These are phyloP conservation scores for Alloteropsis semialata DNA, from an alignment of 176 grass and related monocot genomes.

Conservation along the genomic window DNA sequence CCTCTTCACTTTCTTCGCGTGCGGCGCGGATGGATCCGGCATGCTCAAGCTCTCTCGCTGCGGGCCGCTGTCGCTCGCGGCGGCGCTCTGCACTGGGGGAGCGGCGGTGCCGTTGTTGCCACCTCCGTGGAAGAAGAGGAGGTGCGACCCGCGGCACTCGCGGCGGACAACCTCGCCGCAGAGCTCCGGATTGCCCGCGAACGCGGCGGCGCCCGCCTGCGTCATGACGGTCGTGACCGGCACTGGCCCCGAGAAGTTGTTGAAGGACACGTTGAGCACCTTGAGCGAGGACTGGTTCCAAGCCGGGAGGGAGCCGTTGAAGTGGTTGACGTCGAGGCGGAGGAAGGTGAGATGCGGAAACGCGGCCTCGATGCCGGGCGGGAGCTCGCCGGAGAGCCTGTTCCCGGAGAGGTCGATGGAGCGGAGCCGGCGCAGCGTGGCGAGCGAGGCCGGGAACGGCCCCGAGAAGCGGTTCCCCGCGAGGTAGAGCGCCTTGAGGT, in stretches of 20 bases:
- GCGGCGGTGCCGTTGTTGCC: conserved; percentile 20
- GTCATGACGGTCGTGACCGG: conserved; percentile 58
- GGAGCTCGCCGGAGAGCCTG: conserved; percentile 61
- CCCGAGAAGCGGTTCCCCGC: conserved; percentile 77
- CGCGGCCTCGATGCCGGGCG: conserved; percentile 42
- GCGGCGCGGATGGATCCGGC: conserved; percentile 46
- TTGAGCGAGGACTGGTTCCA: conserved; percentile 82
- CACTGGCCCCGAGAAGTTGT: conserved; percentile 86
- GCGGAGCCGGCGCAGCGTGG: conserved; percentile 65
- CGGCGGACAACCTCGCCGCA: conserved; percentile 73
- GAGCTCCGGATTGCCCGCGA: conserved; percentile 62
- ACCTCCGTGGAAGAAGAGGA: conserved; percentile 61
- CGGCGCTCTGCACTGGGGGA: conserved; percentile 39
- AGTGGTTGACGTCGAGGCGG: conserved; percentile 74
- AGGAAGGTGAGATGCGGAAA: conserved; percentile 55
- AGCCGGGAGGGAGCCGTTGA: conserved; percentile 65
- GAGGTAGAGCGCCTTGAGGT: conserved; percentile 90
- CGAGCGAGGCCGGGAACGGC: conserved; percentile 58
- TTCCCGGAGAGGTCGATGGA: conserved; percentile 81
- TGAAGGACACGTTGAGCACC: conserved; percentile 68
- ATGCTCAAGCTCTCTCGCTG: conserved; percentile 34
- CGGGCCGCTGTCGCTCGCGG: conserved; percentile 9
- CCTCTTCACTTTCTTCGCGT: conserved; percentile 17
- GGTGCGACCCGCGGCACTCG: conserved; percentile 60
- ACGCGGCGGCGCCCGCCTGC: conserved; percentile 38